These are phyloP conservation scores for Rachicladosporium sp. DNA, from an alignment of 2,329 filamentous ascomycete species.

Conservation along the genomic window DNA sequence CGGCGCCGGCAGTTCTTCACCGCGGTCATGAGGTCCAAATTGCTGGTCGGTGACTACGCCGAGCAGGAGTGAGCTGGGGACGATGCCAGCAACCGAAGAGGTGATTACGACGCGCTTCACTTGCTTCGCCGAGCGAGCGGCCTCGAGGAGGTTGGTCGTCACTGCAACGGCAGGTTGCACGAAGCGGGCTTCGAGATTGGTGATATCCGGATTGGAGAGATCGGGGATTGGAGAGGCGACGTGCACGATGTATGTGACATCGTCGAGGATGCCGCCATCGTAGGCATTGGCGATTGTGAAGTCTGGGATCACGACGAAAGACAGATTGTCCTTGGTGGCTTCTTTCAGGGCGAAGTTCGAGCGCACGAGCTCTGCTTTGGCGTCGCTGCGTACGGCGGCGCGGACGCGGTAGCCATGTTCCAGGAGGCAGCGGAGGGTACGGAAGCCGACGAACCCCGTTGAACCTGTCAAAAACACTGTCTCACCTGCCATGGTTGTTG, in stretches of 20 bases:
- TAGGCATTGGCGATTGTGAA: slow-evolving; percentile 20
- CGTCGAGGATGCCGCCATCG: slow-evolving; percentile 20
- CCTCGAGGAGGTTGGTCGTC: slow-evolving; percentile 26
- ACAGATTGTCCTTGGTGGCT: slow-evolving; percentile 14
- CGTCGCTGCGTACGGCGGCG: slow-evolving; percentile 24
- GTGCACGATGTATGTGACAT: slow-evolving; percentile 19
- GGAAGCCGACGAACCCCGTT: slow-evolving; percentile 28
- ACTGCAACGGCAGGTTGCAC: slow-evolving; percentile 20
- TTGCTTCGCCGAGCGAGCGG: slow-evolving; percentile 21
- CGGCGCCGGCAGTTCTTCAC: not conserved
- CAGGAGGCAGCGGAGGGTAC: slow-evolving; percentile 22
- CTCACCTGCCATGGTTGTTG: slow-evolving; percentile 1
- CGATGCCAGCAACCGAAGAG: slow-evolving; percentile 1
- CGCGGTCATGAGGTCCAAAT: not conserved
- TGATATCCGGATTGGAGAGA: not conserved
- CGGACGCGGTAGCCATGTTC: slow-evolving; percentile 26
- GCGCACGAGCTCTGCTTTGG: slow-evolving; percentile 19
- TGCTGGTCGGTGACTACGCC: not conserved
- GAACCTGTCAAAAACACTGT: slow-evolving; percentile 26
- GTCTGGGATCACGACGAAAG: slow-evolving; percentile 24
- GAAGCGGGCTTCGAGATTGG: slow-evolving; percentile 7
- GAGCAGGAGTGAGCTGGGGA: not conserved
- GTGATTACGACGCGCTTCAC: slow-evolving; percentile 32
- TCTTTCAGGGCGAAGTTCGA: slow-evolving; percentile 17
- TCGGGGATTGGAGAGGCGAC: slow-evolving; percentile 16